Evolutionary conservation across 371 early-diverging fungal species (phyloP), one percentile per base, ranked within the genome.

Genomic region (Batkoa obscura): DNA sequence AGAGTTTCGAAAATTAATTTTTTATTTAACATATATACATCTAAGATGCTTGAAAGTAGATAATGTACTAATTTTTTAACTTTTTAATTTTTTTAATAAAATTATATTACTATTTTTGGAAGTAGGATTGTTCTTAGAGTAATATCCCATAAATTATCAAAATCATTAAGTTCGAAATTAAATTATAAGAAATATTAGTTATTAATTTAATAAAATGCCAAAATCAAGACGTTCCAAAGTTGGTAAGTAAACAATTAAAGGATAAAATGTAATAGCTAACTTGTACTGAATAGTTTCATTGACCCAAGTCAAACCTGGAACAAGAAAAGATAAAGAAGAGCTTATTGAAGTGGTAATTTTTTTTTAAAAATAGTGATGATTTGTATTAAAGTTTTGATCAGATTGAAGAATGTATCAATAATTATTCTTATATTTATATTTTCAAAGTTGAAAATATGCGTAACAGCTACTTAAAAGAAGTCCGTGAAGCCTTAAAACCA

Each of bases 361-460:
- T 30, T 43, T n/a, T n/a, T n/a, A n/a, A n/a, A n/a, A n/a, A 12
- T 47, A 13, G 15, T 17, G 1, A 36, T 38, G 43, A 42, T 38
- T 57, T 17, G n/a, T 50, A n/a, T 50, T 4, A 2, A 56, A 23
- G 4, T 43, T 50, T 12, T 35, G 43, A n/a, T 49, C 34, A 38
- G 84, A 73, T 92, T 64, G 78, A 75, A 38, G 72, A 77, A 36
- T 72, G 78, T 56, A 70, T 74, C 46, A 82, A 86, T 41, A 64
- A 61, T 15, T 83, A 86, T 72, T 61, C 68, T 47, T 83, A 86
- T 67, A 71, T 88, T 61, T 94, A 80, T 72, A 72, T 94, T 42
- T 85, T 88, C 61, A 76, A 79, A 12, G 86, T 92, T 10, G 76
- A 79, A 49, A 91, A 94, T 71, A 90, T 89, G 90, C 80, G 96